Evolutionary conservation across 2,329 filamentous ascomycete species (phyloP), one percentile per base, ranked within the genome.

Genomic region (Colletotrichum musae): DNA sequence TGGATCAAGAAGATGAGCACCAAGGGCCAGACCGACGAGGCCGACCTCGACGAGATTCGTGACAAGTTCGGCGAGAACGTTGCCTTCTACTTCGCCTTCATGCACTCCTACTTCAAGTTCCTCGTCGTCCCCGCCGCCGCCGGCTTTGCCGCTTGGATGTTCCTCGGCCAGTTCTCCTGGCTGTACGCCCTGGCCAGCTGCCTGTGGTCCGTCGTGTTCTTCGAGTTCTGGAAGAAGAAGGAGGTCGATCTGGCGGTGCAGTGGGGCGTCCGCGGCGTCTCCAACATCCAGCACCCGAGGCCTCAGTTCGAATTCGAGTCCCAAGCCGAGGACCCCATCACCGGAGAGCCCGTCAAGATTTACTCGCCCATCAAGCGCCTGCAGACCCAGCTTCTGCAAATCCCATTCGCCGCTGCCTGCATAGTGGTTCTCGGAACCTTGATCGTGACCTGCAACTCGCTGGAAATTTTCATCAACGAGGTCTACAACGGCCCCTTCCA

Each of bases 141-240:
- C 74, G 95, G 95, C 3, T 85, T 93, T 48, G 85, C 88, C 1
- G 89, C 92, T 13, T 98, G 94, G 93, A 80, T 95, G 36, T 83
- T 97, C n/a, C 85, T 97, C 0, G 94, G 94, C 9, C 89, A 92
- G 66, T 98, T 94, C 81, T 97, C 95, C 2, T 88, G 91, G 66
- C 80, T 94, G 58, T 98, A 97, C 75, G 93, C 93, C 15, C 79
- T 95, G 1, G 86, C 92, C 52, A 95, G 92, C 77, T 92, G 91
- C 41, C 82, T 97, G n/a, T 97, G 95, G 94, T 92, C 92, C 66
- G 91, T 96, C 3, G 84, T 95, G 56, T 98, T 98, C 77, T 92
- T 97, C 65, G 95, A 98, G 78, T 97, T 93, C 80, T 98, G 95
- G 95, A 97, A 97, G 83, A 92, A 95, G 75, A 94, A 97, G 79